Conservation (phyloP, 2,329 filamentous ascomycete genomes). For the Apiospora marii region DNA sequence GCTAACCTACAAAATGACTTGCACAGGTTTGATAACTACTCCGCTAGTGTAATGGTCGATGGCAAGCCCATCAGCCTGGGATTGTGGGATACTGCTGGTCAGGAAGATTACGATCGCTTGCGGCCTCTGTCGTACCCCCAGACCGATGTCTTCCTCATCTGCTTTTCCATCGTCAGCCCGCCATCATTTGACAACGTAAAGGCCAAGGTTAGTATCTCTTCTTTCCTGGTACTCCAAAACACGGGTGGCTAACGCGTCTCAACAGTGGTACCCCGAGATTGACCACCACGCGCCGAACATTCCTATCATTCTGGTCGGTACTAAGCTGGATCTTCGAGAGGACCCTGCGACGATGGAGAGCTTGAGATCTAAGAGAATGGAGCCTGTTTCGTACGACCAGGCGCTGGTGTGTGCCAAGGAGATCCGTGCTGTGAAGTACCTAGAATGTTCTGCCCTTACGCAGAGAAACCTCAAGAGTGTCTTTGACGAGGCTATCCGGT, state of each 20-base stretch:
- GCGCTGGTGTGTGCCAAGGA: slow-evolving; percentile 89
- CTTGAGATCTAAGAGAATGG: slow-evolving; percentile 91
- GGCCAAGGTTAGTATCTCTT: slow-evolving; percentile 76
- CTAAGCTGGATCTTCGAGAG: slow-evolving; percentile 94
- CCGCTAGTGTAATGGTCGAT: slow-evolving; percentile 98
- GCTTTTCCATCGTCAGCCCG: slow-evolving; percentile 97
- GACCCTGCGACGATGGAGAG: slow-evolving; percentile 83
- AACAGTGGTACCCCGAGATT: slow-evolving; percentile 95
- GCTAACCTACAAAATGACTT: slow-evolving; percentile 25
- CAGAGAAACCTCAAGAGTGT: slow-evolving; percentile 98
- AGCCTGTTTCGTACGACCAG: slow-evolving; percentile 94
- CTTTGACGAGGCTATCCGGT: slow-evolving; percentile 99
- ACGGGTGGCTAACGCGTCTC: slow-evolving; percentile 28
- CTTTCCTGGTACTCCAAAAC: neutral
- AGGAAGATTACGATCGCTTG: slow-evolving; percentile 97
- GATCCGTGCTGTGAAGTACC: slow-evolving; percentile 95
- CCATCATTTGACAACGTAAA: slow-evolving; percentile 99
- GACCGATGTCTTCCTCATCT: slow-evolving; percentile 98
- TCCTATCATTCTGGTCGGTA: slow-evolving; percentile 95
- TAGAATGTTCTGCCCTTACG: slow-evolving; percentile 96
- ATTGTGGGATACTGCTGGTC: slow-evolving; percentile 97
- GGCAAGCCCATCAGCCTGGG: slow-evolving; percentile 96
- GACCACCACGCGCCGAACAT: slow-evolving; percentile 95
- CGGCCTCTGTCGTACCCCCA: slow-evolving; percentile 96
- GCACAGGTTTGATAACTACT: slow-evolving; percentile 95